A percentile compares a stretch with the other conserved stretches of the same genome.
Conservation (phyloP, 2,329 filamentous ascomycete genomes). For the Ascochyta rabiei region DNA sequence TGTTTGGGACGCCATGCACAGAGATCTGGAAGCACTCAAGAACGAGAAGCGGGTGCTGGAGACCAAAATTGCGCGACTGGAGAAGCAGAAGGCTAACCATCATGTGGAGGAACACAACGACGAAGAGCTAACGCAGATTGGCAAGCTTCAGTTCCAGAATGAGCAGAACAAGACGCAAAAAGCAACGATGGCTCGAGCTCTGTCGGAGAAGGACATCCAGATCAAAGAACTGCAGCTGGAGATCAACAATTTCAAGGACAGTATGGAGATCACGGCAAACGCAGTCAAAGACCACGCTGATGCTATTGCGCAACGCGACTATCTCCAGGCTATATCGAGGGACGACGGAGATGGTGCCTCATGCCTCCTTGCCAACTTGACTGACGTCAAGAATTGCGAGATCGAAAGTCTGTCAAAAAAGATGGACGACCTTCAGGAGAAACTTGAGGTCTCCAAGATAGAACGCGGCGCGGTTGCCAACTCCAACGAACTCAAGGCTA, state of each 20-base stretch:
- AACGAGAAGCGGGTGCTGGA: slow-evolving; percentile 14
- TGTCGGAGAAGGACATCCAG: slow-evolving; percentile 23
- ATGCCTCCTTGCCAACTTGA: background rate
- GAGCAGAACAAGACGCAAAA: slow-evolving; percentile 25
- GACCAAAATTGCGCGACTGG: background rate
- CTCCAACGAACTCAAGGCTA: background rate
- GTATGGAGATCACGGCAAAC: background rate
- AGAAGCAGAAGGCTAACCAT: background rate
- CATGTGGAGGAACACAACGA: background rate
- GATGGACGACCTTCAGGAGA: background rate
- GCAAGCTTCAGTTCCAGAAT: slow-evolving; percentile 24
- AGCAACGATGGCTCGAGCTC: slow-evolving; percentile 23
- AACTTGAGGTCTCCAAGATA: background rate
- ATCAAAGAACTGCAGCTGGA: slow-evolving; percentile 26
- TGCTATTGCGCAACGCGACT: slow-evolving; percentile 11
- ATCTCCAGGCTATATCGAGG: slow-evolving; percentile 7
- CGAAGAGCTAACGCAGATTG: slow-evolving; percentile 10
- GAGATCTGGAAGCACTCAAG: background rate
- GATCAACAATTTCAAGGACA: slow-evolving; percentile 8
- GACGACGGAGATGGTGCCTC: background rate
- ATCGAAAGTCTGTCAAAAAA: background rate
- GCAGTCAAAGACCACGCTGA: background rate
- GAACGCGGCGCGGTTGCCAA: slow-evolving; percentile 11
- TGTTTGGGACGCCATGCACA: slow-evolving; percentile 8
- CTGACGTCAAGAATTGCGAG: background rate